A percentile compares a stretch with the other conserved stretches of the same genome.
Conservation (phyloP, 1,139 yeast species). For the Maudiozyma humilis region DNA sequence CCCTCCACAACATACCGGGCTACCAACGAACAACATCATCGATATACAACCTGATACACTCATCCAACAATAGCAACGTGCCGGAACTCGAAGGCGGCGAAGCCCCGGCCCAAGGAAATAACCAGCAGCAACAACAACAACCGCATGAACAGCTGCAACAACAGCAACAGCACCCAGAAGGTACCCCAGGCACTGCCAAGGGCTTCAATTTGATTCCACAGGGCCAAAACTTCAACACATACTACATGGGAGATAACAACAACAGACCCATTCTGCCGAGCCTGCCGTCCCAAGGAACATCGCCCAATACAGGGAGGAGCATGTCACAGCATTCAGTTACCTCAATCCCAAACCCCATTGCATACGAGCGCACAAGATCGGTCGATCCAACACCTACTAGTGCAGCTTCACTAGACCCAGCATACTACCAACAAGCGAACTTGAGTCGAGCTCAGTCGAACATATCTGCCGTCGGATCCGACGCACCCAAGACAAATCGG, state of each 20-base stretch:
- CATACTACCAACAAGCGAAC: not conserved
- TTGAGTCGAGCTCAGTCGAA: not conserved
- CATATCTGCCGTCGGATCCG: not conserved
- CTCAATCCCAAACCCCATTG: not conserved
- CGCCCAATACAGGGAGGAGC: not conserved
- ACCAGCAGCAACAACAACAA: not conserved
- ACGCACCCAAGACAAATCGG: not conserved
- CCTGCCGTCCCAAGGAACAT: slow-evolving; percentile 10
- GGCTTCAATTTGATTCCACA: slow-evolving; percentile 1
- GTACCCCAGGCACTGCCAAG: not conserved
- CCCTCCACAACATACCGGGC: slow-evolving; percentile 4
- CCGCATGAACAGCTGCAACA: not conserved
- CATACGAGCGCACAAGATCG: not conserved
- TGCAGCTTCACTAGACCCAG: not conserved
- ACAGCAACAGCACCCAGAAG: not conserved
- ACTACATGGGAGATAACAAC: not conserved
- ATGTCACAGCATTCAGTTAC: slow-evolving; percentile 1
- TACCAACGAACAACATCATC: slow-evolving; percentile 11
- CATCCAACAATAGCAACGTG: not conserved
- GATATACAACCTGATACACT: slow-evolving; percentile 11
- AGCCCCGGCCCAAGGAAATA: not conserved
- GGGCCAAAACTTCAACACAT: slow-evolving; percentile 1
- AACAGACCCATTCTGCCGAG: slow-evolving; percentile 6
- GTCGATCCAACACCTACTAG: not conserved
- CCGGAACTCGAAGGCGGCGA: not conserved